These are phyloP conservation scores for Pulveroboletus sp. DNA, from an alignment of 768 basidiomycete genomes.

Conservation along the genomic window DNA sequence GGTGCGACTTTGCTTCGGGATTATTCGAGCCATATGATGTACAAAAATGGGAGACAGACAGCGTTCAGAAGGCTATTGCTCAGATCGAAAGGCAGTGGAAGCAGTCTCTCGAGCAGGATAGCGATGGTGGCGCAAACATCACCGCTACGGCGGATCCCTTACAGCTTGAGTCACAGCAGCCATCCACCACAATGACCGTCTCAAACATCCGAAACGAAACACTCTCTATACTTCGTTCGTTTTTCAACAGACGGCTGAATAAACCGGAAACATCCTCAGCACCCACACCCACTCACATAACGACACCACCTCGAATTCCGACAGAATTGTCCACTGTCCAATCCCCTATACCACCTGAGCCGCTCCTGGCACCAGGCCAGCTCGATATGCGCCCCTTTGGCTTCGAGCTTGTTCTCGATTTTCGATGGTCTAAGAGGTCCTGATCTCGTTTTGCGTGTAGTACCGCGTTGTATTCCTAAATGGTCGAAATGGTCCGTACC, in stretches of 20 bases:
- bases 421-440: slow-evolving; percentile 51
- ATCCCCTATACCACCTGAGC: slow-evolving; percentile 13
- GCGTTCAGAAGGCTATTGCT: slow-evolving; percentile 45
- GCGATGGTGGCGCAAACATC: slow-evolving; percentile 22
- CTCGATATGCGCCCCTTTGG: slow-evolving; percentile 74
- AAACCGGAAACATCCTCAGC: not conserved
- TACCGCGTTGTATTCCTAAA: slow-evolving; percentile 19
- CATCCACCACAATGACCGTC: slow-evolving; percentile 5
- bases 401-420: slow-evolving; percentile 67
- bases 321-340: slow-evolving; percentile 1
- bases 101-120: slow-evolving; percentile 21
- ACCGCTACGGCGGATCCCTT: slow-evolving; percentile 24
- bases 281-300: not conserved
- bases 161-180: slow-evolving; percentile 9
- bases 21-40: slow-evolving; percentile 77
- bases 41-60: slow-evolving; percentile 67
- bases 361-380: slow-evolving; percentile 39
- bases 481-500: slow-evolving; percentile 11
- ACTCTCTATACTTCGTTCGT: slow-evolving; percentile 22
- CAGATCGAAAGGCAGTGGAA: slow-evolving; percentile 33
- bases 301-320: slow-evolving; percentile 4
- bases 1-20: slow-evolving; percentile 71
- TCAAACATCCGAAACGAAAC: slow-evolving; percentile 13
- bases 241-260: slow-evolving; percentile 17
- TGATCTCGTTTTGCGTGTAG: slow-evolving; percentile 12